These are phyloP conservation scores for Microthlaspi erraticum DNA, from an alignment of 345 rosid species.

Conservation along the genomic window DNA sequence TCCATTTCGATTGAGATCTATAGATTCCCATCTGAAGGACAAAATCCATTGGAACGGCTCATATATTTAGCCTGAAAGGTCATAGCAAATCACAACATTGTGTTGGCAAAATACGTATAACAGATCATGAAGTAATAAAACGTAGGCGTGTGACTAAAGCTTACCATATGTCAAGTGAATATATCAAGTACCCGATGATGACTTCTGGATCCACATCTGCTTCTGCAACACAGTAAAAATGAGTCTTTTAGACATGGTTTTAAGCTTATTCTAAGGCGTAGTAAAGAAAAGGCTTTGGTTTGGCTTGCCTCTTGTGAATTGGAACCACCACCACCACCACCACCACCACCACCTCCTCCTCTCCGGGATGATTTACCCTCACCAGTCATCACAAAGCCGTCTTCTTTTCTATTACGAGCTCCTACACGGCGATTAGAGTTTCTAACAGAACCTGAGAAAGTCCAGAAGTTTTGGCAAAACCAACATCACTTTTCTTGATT, in stretches of 20 bases:
- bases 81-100: conserved; percentile 8
- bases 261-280: neutral
- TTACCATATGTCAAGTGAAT: conserved; percentile 47
- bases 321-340: conserved; percentile 48
- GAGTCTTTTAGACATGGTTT: conserved; percentile 23
- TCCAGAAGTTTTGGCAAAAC: conserved; percentile 13
- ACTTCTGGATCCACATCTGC: conserved; percentile 86
- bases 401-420: conserved; percentile 51
- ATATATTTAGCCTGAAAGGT: conserved; percentile 40
- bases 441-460: conserved; percentile 51
- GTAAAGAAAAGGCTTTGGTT: conserved; percentile 11
- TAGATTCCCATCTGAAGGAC: conserved; percentile 37
- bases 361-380: conserved; percentile 69
- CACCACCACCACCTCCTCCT: conserved; percentile 48
- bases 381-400: conserved; percentile 37
- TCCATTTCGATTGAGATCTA: conserved; percentile 43
- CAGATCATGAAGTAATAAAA: neutral
- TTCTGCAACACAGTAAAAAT: conserved; percentile 58
- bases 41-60: conserved; percentile 39
- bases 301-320: conserved; percentile 65
- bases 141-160: neutral
- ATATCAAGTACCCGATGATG: conserved; percentile 65
- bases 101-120: conserved; percentile 5
- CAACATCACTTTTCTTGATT: neutral
- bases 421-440: conserved; percentile 50